phyloP scores from a whole-genome alignment of 345 rosid species.

The Isatis tinctoria region DNA sequence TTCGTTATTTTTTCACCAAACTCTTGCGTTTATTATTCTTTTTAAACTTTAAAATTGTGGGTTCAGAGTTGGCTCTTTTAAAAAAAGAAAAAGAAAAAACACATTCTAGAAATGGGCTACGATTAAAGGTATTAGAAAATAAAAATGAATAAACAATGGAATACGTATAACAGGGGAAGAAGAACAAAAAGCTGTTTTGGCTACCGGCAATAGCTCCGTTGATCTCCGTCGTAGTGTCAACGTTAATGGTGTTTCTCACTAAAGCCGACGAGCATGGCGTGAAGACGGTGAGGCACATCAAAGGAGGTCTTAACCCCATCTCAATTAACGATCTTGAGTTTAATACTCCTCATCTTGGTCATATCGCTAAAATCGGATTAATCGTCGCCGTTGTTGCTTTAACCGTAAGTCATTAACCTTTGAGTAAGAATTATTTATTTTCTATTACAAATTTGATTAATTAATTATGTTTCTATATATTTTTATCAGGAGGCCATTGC shows the following conservation, averaged over 20 bases:
- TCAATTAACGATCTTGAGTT: constrained; percentile 61
- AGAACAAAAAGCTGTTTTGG: constrained; percentile 76
- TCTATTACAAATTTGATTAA: not conserved
- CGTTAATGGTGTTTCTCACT: constrained; percentile 66
- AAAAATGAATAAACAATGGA: not conserved
- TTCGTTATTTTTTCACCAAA: not conserved
- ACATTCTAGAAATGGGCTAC: not conserved
- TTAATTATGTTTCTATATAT: not conserved
- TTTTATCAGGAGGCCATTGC: constrained; percentile 72
- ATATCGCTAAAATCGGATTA: constrained; percentile 61
- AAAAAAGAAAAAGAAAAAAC: not conserved
- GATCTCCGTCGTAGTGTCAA: constrained; percentile 59
- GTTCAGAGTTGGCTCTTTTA: not conserved
- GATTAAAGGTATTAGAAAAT: not conserved
- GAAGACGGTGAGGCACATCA: constrained; percentile 66
- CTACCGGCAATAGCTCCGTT: constrained; percentile 84
- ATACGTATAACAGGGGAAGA: constrained; percentile 49
- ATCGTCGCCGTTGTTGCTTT: constrained; percentile 64
- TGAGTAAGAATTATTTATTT: not conserved
- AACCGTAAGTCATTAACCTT: constrained; percentile 41
- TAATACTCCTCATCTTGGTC: constrained; percentile 53
- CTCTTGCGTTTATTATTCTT: not conserved
- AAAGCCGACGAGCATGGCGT: constrained; percentile 87
- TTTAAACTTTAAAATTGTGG: not conserved
- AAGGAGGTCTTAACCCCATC: constrained; percentile 76